Evolutionary conservation across 2,329 filamentous ascomycete species (phyloP).

Genomic region (Chrysoporthe puriensis): DNA sequence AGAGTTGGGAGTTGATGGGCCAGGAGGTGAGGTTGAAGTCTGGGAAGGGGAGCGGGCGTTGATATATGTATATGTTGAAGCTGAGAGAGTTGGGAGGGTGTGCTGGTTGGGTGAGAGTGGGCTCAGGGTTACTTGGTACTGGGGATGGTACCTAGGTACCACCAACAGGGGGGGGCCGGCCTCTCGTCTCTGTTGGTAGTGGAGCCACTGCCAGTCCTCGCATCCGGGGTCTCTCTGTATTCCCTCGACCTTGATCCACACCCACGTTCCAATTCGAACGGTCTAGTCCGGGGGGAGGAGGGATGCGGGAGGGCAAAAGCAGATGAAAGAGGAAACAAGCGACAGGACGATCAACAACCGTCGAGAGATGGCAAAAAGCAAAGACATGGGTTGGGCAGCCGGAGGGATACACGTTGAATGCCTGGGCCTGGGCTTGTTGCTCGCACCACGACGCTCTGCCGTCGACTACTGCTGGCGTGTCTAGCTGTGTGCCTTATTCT

Average conservation of each 20-base stretch:
- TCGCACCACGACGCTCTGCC: neutral
- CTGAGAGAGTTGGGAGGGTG: conserved; percentile 29
- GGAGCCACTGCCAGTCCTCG: conserved; percentile 38
- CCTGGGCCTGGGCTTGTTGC: neutral
- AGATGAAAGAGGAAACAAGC: conserved; percentile 9
- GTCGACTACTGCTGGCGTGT: neutral
- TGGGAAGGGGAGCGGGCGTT: conserved; percentile 33
- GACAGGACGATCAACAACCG: neutral
- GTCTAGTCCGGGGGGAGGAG: conserved; percentile 30
- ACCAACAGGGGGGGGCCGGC: neutral
- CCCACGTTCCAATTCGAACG: conserved; percentile 37
- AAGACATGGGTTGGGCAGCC: neutral
- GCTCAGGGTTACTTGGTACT: too few species aligned
- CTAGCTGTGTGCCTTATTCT: neutral
- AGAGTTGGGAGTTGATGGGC: conserved; percentile 32
- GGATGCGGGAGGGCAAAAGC: conserved; percentile 31
- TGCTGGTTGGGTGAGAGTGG: conserved; percentile 29
- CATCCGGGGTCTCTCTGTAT: conserved; percentile 40
- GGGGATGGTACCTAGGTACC: neutral
- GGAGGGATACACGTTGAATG: neutral
- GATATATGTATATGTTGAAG: conserved; percentile 38
- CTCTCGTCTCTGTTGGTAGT: conserved; percentile 33
- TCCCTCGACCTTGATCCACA: conserved; percentile 28
- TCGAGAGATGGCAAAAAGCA: conserved; percentile 13
- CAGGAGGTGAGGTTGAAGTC: conserved; percentile 35